Conservation (phyloP, 1,284 basidiomycete genomes). For the Rhodotorula sp. region DNA sequence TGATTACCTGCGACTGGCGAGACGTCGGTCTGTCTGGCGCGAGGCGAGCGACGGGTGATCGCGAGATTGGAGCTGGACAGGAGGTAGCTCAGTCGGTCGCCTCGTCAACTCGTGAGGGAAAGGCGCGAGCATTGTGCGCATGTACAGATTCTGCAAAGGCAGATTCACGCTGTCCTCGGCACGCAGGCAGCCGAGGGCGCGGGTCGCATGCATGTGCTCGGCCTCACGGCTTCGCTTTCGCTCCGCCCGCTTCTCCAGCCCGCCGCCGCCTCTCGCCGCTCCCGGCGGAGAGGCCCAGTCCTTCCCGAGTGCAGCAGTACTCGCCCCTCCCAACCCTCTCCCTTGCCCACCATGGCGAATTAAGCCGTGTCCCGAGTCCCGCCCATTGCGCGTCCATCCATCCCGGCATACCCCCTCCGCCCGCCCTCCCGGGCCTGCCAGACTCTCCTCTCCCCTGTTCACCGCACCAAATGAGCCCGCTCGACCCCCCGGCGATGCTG, state of each 20-base stretch:
- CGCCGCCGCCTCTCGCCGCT: background rate
- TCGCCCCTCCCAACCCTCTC: background rate
- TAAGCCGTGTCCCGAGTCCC: background rate
- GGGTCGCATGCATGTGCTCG: too few relatives aligned
- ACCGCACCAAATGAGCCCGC: background rate
- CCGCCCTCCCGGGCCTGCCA: background rate
- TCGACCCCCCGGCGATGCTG: background rate
- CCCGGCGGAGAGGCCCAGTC: background rate
- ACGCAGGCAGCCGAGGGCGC: too few relatives aligned
- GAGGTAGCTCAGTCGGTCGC: too few relatives aligned
- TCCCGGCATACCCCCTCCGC: background rate
- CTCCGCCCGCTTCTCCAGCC: background rate
- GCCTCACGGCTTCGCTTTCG: background rate
- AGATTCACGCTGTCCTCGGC: too few relatives aligned
- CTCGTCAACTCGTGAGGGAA: too few relatives aligned
- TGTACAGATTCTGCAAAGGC: too few relatives aligned
- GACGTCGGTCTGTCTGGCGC: too few relatives aligned
- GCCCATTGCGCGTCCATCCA: background rate
- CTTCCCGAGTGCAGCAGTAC: background rate
- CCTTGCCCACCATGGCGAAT: slow-evolving; percentile 3
- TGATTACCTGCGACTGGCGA: too few relatives aligned
- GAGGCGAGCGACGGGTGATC: too few relatives aligned
- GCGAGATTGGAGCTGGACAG: too few relatives aligned
- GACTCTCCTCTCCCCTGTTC: background rate
- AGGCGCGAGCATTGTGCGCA: too few relatives aligned